Evolutionary conservation across 2,329 filamentous ascomycete genomes (phyloP), one percentile per base, ranked within the genome.

Genomic region (Aspergillus sp.): DNA sequence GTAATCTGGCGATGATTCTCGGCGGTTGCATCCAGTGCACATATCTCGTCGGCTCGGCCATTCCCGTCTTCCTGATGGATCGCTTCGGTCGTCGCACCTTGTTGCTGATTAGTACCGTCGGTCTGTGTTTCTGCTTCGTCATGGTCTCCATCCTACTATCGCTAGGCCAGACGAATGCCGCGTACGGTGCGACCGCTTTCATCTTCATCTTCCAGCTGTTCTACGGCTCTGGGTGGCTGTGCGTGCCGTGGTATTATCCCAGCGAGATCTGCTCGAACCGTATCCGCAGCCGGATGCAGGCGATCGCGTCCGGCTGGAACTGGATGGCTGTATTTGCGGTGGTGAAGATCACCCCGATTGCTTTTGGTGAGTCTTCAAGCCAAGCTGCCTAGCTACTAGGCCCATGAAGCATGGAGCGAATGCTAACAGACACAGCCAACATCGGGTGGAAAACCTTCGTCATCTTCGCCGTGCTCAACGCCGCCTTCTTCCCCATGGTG

Each of bases 1-100:
- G 80, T 1, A 77, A 82, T n/a, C 70, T 85, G 36, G 81, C 82
- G 32, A 71, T 85, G 45, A 77, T 86, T 5, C 72, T 86, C 1
- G 82, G 81, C 22, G 83, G 84, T 3, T 76, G 71, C 54, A 75
- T 72, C 31, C 73, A 73, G 22, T 71, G 72, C 51, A 76, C 73
- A 0, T 81, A 78, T 56, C 66, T 80, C 9, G 70, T 77, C 14
- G 77, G 76, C 7, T 77, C 74, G 0, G 68, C 73, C 2, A 78
- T 80, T 55, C 77, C 79, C 0, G 66, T 80, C 3, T 73, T 75
- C 52, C 67, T 77, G 7, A 74, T 80, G 69, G 78, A 80, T 57
- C 67, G 73, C 1, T 76, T 78, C 32, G 78, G 78, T 1, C 74
- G 79, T 4, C 73, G 79, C 0, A 66, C 71, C 1, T 70, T 80